These are phyloP conservation scores for Capronia coronata DNA, from an alignment of 2,329 filamentous ascomycete genomes.

Conservation along the genomic window DNA sequence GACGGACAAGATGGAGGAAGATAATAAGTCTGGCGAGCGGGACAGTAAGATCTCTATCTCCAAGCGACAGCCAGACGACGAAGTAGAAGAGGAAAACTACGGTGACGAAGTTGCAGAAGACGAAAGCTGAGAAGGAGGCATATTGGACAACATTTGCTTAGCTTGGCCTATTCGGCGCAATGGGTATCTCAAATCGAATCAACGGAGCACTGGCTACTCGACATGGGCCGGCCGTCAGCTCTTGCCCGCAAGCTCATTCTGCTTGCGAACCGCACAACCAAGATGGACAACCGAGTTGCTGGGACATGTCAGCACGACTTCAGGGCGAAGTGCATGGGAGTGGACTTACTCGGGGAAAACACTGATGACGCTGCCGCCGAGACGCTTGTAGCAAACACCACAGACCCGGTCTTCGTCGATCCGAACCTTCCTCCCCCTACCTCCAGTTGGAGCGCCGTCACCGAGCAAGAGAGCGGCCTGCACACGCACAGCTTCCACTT, in stretches of 20 bases:
- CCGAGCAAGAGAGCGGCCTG: slow-evolving; percentile 70
- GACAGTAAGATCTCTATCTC: slow-evolving; percentile 30
- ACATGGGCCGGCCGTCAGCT: slow-evolving; percentile 11
- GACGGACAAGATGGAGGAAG: slow-evolving; percentile 57
- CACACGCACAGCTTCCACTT: slow-evolving; percentile 69
- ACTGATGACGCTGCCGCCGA: slow-evolving; percentile 84
- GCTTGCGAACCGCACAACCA: slow-evolving; percentile 57
- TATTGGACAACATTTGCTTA: neutral
- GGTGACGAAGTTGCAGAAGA: slow-evolving; percentile 33
- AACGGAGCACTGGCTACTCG: neutral
- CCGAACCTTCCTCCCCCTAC: slow-evolving; percentile 63
- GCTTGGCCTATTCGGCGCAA: slow-evolving; percentile 5
- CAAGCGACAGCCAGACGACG: slow-evolving; percentile 52
- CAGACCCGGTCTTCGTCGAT: slow-evolving; percentile 86
- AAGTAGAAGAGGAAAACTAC: slow-evolving; percentile 31
- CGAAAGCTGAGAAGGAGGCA: slow-evolving; percentile 4
- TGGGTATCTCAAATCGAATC: slow-evolving; percentile 25
- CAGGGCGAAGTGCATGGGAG: neutral
- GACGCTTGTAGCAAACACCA: slow-evolving; percentile 83
- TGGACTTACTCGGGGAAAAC: slow-evolving; percentile 71
- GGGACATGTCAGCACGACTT: slow-evolving; percentile 8
- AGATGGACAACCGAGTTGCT: slow-evolving; percentile 66
- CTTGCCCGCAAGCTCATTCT: slow-evolving; percentile 27
- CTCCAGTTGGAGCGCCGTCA: slow-evolving; percentile 49
- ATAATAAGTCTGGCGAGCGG: slow-evolving; percentile 39